Conservation (phyloP, 495 filamentous ascomycete species). For the Penicillium manginii region DNA sequence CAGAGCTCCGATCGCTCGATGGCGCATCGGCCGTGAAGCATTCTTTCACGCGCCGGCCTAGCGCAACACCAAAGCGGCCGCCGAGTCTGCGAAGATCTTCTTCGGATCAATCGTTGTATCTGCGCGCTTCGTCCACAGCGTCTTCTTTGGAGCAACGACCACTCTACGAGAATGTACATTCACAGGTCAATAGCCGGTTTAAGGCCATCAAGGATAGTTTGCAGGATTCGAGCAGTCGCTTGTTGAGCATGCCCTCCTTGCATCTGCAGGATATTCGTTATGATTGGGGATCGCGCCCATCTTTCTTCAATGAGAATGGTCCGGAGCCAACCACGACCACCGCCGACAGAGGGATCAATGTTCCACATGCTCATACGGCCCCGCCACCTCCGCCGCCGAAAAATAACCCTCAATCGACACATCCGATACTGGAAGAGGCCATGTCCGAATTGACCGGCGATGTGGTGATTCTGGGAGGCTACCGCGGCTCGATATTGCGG, state of each 20-base stretch:
- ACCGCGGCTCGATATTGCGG: conserved; percentile 84
- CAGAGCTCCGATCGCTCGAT: conserved; percentile 36
- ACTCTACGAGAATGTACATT: conserved; percentile 76
- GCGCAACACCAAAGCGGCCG: conserved; percentile 28
- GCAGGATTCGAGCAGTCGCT: conserved; percentile 75
- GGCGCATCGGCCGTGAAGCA: conserved; percentile 37
- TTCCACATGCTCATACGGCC: conserved; percentile 7
- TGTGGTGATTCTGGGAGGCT: conserved; percentile 87
- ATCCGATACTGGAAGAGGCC: conserved; percentile 64
- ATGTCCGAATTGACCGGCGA: conserved; percentile 77
- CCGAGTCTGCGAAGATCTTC: conserved; percentile 60
- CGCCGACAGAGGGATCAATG: conserved; percentile 7
- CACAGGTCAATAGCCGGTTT: conserved; percentile 79
- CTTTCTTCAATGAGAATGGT: conserved; percentile 27
- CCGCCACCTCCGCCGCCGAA: conserved; percentile 31
- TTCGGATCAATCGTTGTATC: conserved; percentile 76
- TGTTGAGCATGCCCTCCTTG: conserved; percentile 63
- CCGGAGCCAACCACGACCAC: conserved; percentile 20
- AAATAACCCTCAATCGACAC: conserved; percentile 34
- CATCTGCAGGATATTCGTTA: conserved; percentile 54
- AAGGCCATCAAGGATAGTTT: conserved; percentile 91
- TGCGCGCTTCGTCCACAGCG: conserved; percentile 66
- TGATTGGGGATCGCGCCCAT: conserved; percentile 39
- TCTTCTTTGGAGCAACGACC: conserved; percentile 86
- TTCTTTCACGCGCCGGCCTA: conserved; percentile 37